Percentiles rank a stretch among this genome's conserved stretches.
Evolutionary conservation across 2,329 filamentous ascomycete genomes (phyloP).

Genomic region (Colletotrichum ledebouriae): DNA sequence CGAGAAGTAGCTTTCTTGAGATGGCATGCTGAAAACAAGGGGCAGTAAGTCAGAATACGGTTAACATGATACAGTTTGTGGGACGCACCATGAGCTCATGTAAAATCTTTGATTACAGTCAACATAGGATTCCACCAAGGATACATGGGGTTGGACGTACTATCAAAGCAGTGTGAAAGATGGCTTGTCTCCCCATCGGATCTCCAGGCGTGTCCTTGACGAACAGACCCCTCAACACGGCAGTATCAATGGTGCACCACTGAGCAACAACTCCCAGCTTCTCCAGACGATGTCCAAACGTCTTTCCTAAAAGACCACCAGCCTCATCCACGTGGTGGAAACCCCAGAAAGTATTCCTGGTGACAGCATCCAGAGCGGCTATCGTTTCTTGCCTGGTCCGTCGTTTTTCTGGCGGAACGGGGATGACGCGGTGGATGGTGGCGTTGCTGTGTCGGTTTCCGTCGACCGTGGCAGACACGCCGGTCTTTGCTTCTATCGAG

Average conservation of each 20-base stretch:
- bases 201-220: background rate
- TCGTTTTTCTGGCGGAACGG: background rate
- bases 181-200: constrained; percentile 2
- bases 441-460: background rate
- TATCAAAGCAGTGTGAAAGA: background rate
- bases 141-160: background rate
- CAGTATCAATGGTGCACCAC: background rate
- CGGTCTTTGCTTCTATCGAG: background rate
- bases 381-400: background rate
- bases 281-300: background rate
- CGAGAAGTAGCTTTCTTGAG: background rate
- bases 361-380: background rate
- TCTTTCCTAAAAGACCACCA: background rate
- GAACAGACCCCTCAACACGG: background rate
- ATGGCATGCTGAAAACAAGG: background rate
- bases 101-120: constrained; percentile 6
- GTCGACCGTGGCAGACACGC: background rate
- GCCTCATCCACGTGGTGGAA: constrained; percentile 18
- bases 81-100: constrained; percentile 30
- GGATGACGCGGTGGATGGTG: constrained; percentile 6
- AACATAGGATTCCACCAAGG: background rate
- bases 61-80: background rate
- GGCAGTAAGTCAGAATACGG: constrained; percentile 1
- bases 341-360: constrained; percentile 12
- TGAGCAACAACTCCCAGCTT: background rate